Evolutionary conservation across 2,329 filamentous ascomycete species (phyloP), one percentile per base, ranked within the genome.

Genomic region (Ilyonectria robusta): DNA sequence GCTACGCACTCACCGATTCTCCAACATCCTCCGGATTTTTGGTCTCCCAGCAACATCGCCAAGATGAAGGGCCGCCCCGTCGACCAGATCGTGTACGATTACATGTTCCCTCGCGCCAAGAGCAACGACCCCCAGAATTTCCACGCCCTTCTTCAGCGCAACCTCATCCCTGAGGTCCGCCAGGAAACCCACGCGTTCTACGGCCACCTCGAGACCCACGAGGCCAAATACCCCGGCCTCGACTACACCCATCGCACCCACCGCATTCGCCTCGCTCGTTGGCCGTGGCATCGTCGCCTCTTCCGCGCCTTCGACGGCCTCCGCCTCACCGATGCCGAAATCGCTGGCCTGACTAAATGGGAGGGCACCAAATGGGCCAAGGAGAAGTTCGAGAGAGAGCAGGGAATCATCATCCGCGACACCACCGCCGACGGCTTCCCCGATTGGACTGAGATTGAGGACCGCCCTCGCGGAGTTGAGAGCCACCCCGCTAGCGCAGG

Each of bases 311-410:
- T 95, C 75, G 92, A 94, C 79, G 82, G 81, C 29, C 85, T 95
- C 26, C 86, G 86, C 48, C 84, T 95, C 44, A 95, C 93, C 8
- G 82, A 88, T 64, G 83, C 84, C 73, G 93, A 95, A 78, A 93
- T 95, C 72, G 85, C 89, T 60, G 84, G 85, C 55, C 84, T 95
- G 77, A 94, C 93, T 65, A 91, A 93, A 76, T 95, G 93, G 93
- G 93, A 95, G 82, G 93, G 93, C 64, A 95, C 93, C 10, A 90
- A 91, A 68, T 95, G 93, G 93, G 93, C 93, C 68, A 91, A 94
- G 77, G 92, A 94, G 77, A 88, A 92, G 61, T 95, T 91, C 77
- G 93, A 95, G 83, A 86, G 87, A 64, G 93, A 95, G 76, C 91
- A 94, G 75, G 90, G 90, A 37, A 86, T 92, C 65, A 82, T 81